Base-by-base conservation (phyloP, 495 filamentous ascomycete genomes). In the Corynascus novoguineensis region DNA sequence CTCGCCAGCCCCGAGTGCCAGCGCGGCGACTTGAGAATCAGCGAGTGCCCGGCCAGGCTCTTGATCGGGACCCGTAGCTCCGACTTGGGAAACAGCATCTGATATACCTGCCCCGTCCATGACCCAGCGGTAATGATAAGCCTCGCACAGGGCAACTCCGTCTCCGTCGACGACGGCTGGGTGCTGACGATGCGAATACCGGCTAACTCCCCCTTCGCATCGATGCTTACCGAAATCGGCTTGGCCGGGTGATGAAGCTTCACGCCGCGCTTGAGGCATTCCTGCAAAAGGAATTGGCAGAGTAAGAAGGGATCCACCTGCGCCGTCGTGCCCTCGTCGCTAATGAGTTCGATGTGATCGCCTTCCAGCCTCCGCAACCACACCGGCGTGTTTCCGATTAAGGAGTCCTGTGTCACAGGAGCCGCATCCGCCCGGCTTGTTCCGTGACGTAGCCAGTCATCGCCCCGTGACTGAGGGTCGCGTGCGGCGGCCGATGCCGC, bases 31-130 rank as follows among this genome's bases (percentile, higher is more conserved):
- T 74, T 77, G 9, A 92, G 60, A 9, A 91, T 76, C 6, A 93
- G 62, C 21, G 84, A 87, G 63, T 90, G 83, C 0, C 89, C 89
- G 6, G 87, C 86, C 6, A 93, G 71, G 21, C 81, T 77, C 17
- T 73, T 65, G 28, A 92, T 75, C 4, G 81, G 78, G 4, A 90
- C 53, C 27, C 69, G 65, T 15, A 75, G 50, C 14, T 62, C 61
- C 0, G 83, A 76, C 2, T 69, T 59, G 0, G 82, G 83, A 64
- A 93, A 92, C 17, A 93, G 75, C 3, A 70, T 73, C 14, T 64
- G 51, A 63, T 89, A 85, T 11, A 87, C 83, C 14, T 68, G 59
- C 0, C 78, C 74, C 1, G 85, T 85, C 89, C 89, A 93, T 0
- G 82, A 77, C 15, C 89, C 87, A 0, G 86, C 81, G 2, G 86